phyloP scores from a whole-genome alignment of 192 early-diverging fungal genomes.

The Cetraspora pellucida region DNA sequence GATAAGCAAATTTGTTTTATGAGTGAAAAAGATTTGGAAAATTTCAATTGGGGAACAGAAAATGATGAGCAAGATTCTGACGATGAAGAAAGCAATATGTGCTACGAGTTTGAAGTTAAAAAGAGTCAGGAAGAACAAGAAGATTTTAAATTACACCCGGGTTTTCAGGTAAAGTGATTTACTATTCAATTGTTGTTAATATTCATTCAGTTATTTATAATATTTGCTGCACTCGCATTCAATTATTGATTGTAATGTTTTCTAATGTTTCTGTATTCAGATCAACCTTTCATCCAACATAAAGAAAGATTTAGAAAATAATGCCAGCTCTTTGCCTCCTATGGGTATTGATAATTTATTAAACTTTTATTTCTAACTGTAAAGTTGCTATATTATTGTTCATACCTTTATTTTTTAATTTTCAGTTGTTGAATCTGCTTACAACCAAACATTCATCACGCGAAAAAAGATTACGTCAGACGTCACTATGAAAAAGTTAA shows the following conservation, averaged over 20 bases:
- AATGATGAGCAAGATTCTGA: neutral
- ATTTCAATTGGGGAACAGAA: neutral
- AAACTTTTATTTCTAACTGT: neutral
- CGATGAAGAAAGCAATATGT: neutral
- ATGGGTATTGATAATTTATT: neutral
- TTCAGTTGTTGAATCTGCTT: conserved; percentile 21
- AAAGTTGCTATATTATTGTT: neutral
- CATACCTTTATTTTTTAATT: neutral
- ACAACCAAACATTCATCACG: conserved; percentile 23
- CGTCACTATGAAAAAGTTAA: neutral
- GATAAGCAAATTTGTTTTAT: conserved; percentile 30
- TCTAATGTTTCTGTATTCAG: neutral
- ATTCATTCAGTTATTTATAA: no score
- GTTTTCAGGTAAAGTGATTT: conserved; percentile 7
- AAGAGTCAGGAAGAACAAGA: conserved; percentile 28
- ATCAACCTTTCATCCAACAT: neutral
- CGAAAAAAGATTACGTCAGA: neutral
- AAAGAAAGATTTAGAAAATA: neutral
- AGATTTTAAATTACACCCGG: neutral
- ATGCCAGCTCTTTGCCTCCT: neutral
- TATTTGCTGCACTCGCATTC: neutral
- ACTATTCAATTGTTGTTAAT: no score
- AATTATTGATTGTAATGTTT: neutral
- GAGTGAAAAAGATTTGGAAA: conserved; percentile 26
- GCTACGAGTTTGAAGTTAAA: conserved; percentile 26